Base-by-base conservation (phyloP, 139 green algal genomes). In the Chlorella sp. region DNA sequence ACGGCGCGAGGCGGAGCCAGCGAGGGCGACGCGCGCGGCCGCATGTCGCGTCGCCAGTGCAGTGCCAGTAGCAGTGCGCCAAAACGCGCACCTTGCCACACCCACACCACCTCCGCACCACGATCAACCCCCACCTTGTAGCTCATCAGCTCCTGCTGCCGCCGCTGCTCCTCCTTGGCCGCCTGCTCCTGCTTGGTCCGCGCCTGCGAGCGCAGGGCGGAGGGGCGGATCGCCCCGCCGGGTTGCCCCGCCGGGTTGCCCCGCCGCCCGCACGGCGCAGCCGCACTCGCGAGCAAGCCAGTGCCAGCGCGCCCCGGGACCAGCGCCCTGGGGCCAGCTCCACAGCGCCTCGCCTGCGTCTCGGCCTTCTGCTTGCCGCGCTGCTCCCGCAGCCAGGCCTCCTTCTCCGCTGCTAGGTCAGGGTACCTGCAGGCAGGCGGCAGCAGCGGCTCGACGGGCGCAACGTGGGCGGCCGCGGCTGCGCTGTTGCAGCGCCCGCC, bases 371-470 rank as follows among this genome's bases (percentile, higher is more conserved):
- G 76, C 42, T 81, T 71, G 11, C 56, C 42, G 9, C 88, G 79
- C 31, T 86, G 60, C 51, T 89, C 73, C 38, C 53, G 55, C 23
- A 93, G 84, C 41, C 71, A 90, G 21, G 88, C 91, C 63, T 92
- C 85, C 38, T 87, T 77, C 65, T 97, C 88, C 21, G 73, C 89
- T 43, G 84, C 83, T 23, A 98, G 77, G 80, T 98, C 93, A 2
- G 92, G 91, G 36, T 92, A 83, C 8, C 71, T 29, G 48, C 48
- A 58, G 17, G 48, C 48, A 58, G 17, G 48, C 48, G 48, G 48
- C 48, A 21, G 17, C 48, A n/a, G n/a, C n/a, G n/a, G n/a, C 69
- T 75, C 71, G 25, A 38, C 60, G 56, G 68, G 70, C 31, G 35
- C 11, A 40, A 3, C 42, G 12, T 2, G 5, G 64, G 41, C 7